Evolutionary conservation across 176 grass and related monocot genomes (phyloP).

Genomic region (Otatea glauca): DNA sequence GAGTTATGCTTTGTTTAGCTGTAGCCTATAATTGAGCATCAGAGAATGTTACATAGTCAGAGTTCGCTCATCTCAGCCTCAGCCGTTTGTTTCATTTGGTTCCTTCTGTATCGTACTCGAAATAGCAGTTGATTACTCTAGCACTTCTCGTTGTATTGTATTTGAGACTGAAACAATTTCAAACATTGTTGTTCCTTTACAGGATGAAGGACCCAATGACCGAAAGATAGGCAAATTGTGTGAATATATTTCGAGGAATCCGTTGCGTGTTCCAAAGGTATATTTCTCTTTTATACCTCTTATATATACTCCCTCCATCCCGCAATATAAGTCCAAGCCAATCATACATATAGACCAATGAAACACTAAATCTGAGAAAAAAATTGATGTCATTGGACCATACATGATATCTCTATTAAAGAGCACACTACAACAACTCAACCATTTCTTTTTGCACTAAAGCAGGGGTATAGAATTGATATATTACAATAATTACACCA

Average conservation of each 20-base stretch:
- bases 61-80: neutral
- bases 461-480: too few relatives aligned
- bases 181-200: constrained; percentile 26
- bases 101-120: neutral
- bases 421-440: too few relatives aligned
- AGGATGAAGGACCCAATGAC: constrained; percentile 94
- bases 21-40: neutral
- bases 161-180: neutral
- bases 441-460: too few relatives aligned
- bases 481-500: too few relatives aligned
- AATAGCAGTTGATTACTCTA: neutral
- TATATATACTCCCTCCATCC: neutral
- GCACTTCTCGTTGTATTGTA: neutral
- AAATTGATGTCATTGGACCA: too few relatives aligned
- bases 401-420: too few relatives aligned
- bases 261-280: constrained; percentile 92
- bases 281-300: constrained; percentile 19
- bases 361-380: too few relatives aligned
- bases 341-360: too few relatives aligned
- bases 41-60: neutral
- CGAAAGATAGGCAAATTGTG: constrained; percentile 93
- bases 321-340: too few relatives aligned
- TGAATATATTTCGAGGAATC: constrained; percentile 92
- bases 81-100: neutral
- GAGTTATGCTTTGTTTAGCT: neutral